Evolutionary conservation across 805 yeast genomes (phyloP).

Genomic region (Yarrowia phangngaensis): DNA sequence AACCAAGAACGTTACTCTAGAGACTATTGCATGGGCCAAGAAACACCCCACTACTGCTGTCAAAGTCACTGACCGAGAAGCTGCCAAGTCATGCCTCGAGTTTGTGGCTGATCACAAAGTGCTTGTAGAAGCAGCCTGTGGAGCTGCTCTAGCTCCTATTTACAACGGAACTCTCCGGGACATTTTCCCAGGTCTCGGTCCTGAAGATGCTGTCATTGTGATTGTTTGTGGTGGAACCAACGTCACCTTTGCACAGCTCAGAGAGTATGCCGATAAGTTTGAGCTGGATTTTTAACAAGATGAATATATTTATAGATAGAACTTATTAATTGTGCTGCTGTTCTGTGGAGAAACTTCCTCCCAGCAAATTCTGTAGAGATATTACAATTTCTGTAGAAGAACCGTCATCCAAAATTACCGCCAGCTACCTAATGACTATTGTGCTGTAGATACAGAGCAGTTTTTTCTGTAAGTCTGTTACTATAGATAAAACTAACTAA

Average conservation of each 20-base stretch:
- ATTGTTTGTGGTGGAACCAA: conserved; percentile 59
- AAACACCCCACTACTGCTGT: conserved; percentile 44
- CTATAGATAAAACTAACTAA: too few relatives aligned
- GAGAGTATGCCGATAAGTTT: conserved; percentile 32
- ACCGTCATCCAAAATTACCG: too few relatives aligned
- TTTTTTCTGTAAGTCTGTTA: too few relatives aligned
- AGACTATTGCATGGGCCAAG: conserved; percentile 48
- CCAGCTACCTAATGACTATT: too few relatives aligned
- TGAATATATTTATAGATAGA: conserved; percentile 4
- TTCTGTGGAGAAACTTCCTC: too few relatives aligned
- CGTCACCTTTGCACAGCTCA: conserved; percentile 32
- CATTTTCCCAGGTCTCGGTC: conserved; percentile 33
- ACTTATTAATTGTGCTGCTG: too few relatives aligned
- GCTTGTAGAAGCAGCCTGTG: conserved; percentile 69
- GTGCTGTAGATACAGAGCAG: too few relatives aligned
- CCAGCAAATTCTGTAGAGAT: too few relatives aligned
- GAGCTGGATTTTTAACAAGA: conserved; percentile 29
- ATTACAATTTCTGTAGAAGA: too few relatives aligned
- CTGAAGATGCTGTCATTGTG: conserved; percentile 49
- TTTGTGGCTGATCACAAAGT: conserved; percentile 51
- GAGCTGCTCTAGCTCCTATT: conserved; percentile 56
- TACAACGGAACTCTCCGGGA: conserved; percentile 32
- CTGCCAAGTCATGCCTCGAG: conserved; percentile 50
- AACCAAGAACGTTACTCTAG: conserved; percentile 52
- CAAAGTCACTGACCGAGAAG: conserved; percentile 52